Base-by-base conservation (phyloP, 1,284 basidiomycete species). In the Tilletia indica region DNA sequence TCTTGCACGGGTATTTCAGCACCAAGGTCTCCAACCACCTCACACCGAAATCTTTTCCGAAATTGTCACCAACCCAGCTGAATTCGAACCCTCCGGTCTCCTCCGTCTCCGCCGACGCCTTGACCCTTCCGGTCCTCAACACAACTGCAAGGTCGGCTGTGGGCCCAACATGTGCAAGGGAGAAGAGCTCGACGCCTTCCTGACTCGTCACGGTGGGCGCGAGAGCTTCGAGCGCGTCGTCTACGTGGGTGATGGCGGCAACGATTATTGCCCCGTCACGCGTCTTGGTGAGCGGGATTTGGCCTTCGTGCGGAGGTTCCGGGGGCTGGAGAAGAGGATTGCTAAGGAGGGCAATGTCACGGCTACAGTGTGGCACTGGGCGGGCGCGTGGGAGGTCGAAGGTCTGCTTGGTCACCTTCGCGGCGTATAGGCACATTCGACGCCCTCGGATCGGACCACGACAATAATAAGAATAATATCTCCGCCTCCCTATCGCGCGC, bases 81-180 rank as follows among this genome's bases (percentile, higher is more conserved):
- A 90, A 77, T 98, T 93, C 89, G 87, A 89, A 67, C 83, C 86
- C 0, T 88, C 89, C 1, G 91, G 93, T 67, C 87, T 92, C 9
- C 89, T 99, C 71, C 89, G 91, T 74, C 86, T 99, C 70, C 87
- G 88, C 38, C 88, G 95, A 31, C 89, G 91, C 61, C 87, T 98
- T 51, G 76, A 71, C 1, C 71, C 72, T 16, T 75, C 76, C 5
- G 70, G 76, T 19, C 91, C 89, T 0, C 94, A 95, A 79, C 97
- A 99, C 85, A 84, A 81, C 1, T 99, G 96, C 86, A 87, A 86
- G 68, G 88, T 97, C 69, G 96, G 96, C 16, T 99, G 96, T 87
- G 91, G 91, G 72, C 89, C 92, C 11, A 99, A 99, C 87, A 97
- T 99, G 94, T 99, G 96, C 88, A 99, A 99, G 88, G 92, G 96